Evolutionary conservation across 192 early-diverging fungal species (phyloP).

Genomic region (Cetraspora pellucida): DNA sequence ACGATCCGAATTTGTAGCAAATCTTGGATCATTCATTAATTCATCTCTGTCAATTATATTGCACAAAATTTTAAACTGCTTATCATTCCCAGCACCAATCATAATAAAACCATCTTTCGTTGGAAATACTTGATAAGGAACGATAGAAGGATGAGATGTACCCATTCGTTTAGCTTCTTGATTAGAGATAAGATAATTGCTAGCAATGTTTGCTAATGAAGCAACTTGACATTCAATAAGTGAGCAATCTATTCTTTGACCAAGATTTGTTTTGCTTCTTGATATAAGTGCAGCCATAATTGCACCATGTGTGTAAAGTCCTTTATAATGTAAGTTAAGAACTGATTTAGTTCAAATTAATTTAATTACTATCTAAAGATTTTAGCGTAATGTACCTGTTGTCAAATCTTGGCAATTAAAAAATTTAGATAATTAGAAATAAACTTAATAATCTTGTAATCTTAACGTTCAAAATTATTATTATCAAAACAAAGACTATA

Average conservation of each 20-base stretch:
- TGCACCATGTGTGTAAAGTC: constrained; percentile 86
- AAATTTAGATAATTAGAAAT: neutral
- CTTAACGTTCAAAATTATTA: neutral
- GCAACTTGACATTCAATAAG: constrained; percentile 88
- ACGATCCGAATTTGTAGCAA: constrained; percentile 70
- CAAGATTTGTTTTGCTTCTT: constrained; percentile 62
- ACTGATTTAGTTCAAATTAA: no score
- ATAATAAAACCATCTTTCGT: constrained; percentile 81
- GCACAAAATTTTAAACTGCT: constrained; percentile 76
- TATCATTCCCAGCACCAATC: constrained; percentile 90
- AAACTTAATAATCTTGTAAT: neutral
- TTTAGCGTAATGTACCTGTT: constrained; percentile 44
- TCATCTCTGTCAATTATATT: constrained; percentile 48
- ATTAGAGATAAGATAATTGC: constrained; percentile 82
- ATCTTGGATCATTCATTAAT: constrained; percentile 55
- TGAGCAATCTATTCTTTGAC: constrained; percentile 87
- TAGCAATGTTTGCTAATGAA: constrained; percentile 87
- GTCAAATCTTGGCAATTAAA: constrained; percentile 55
- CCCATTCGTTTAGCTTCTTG: constrained; percentile 83
- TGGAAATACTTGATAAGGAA: constrained; percentile 87
- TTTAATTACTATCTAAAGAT: no score
- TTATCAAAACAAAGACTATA: constrained; percentile 42
- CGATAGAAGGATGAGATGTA: constrained; percentile 87
- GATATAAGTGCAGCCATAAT: constrained; percentile 86
- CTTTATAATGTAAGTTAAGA: constrained; percentile 38